phyloP scores from a whole-genome alignment of 352 stramenopile genomes.

The Blastocystis sp. region DNA sequence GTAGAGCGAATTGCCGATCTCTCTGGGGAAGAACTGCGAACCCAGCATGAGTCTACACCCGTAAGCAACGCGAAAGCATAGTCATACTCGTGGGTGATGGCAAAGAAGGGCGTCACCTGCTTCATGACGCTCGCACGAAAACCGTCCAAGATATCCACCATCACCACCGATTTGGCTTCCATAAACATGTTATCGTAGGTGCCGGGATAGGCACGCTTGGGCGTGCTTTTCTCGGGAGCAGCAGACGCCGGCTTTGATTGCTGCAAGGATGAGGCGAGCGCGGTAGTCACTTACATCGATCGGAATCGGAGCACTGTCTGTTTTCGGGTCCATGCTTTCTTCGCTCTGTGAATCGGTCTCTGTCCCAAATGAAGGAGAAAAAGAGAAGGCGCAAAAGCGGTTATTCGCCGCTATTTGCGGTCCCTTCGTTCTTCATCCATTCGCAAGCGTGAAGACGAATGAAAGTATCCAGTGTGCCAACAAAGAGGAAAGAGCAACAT shows the following conservation, averaged over 20 bases:
- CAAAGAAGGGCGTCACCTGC: constrained; percentile 42
- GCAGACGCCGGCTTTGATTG: constrained; percentile 12
- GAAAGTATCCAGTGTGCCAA: not conserved
- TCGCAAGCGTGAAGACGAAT: not conserved
- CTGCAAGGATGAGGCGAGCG: not conserved
- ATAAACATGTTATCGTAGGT: constrained; percentile 48
- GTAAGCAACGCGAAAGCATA: not conserved
- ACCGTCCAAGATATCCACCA: constrained; percentile 48
- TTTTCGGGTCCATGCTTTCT: constrained; percentile 4
- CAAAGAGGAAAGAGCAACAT: not conserved
- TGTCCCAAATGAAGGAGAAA: constrained; percentile 21
- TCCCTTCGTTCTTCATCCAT: not conserved
- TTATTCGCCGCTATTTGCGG: constrained; percentile 21
- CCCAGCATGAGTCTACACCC: constrained; percentile 47
- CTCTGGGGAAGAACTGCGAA: constrained; percentile 51
- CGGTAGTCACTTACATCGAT: constrained; percentile 2
- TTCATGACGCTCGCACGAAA: constrained; percentile 61
- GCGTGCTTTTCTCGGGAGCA: not conserved
- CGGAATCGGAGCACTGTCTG: not conserved
- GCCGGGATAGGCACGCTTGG: constrained; percentile 9
- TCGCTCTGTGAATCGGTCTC: not conserved
- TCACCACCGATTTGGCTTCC: constrained; percentile 35
- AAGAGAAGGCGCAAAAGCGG: constrained; percentile 30
- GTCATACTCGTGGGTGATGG: constrained; percentile 38
- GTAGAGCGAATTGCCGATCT: constrained; percentile 64